Percentiles rank a stretch among this genome's conserved stretches.
Evolutionary conservation across 768 basidiomycete genomes (phyloP).

Genomic region (Leccinum arenicola): DNA sequence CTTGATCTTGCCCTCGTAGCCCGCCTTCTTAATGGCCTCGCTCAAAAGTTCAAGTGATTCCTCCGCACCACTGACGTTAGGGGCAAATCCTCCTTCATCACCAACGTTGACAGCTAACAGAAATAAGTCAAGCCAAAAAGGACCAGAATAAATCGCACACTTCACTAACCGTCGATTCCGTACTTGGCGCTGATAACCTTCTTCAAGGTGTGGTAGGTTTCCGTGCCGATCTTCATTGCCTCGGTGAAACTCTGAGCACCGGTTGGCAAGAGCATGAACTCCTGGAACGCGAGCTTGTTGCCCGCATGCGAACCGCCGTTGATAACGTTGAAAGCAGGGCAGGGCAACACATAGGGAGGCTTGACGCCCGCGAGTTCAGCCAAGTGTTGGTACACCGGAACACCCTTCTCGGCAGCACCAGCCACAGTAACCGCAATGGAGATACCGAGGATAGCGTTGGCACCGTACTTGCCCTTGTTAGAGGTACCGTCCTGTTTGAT

Average conservation of each 20-base stretch:
- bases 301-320: slow-evolving; percentile 99
- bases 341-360: slow-evolving; percentile 88
- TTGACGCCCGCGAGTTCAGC: slow-evolving; percentile 95
- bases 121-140: slow-evolving; percentile 7
- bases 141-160: not conserved
- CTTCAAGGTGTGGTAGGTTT: slow-evolving; percentile 97
- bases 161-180: slow-evolving; percentile 86
- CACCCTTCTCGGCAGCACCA: slow-evolving; percentile 89
- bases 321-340: slow-evolving; percentile 98
- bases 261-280: slow-evolving; percentile 99
- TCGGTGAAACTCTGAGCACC: slow-evolving; percentile 90
- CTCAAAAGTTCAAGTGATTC: slow-evolving; percentile 94
- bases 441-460: slow-evolving; percentile 98
- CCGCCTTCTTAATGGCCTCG: slow-evolving; percentile 97
- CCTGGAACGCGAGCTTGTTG: slow-evolving; percentile 99
- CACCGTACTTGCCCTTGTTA: slow-evolving; percentile 99
- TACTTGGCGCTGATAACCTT: slow-evolving; percentile 99
- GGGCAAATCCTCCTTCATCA: slow-evolving; percentile 99
- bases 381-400: slow-evolving; percentile 95
- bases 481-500: slow-evolving; percentile 96
- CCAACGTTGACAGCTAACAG: slow-evolving; percentile 92
- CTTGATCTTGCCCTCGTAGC: slow-evolving; percentile 98
- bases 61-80: slow-evolving; percentile 95
- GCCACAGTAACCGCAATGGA: slow-evolving; percentile 95
- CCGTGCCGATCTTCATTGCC: slow-evolving; percentile 98